Evolutionary conservation across 208 protist genomes (phyloP), one percentile per base, ranked within the genome.

Genomic region (Vickermania ingenoplastis): DNA sequence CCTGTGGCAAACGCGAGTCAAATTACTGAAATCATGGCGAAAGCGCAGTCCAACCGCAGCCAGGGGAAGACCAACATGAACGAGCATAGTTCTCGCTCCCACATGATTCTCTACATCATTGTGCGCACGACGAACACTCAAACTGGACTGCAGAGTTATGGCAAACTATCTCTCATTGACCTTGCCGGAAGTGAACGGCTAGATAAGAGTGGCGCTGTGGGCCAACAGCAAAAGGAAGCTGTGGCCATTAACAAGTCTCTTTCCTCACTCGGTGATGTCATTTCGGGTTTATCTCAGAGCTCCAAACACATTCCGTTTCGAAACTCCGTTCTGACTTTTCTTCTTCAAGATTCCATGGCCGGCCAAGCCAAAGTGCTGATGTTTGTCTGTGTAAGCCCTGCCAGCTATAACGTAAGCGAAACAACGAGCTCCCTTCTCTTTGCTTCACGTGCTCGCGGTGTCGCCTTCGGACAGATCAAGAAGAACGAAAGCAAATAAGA

Each of bases 341-440:
- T 97, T 25, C 74, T 98, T 22, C 82, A 94, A 61, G 86, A 94
- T 65, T 95, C 89, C 11, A 94, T 94, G 77, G 83, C 85, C n/a
- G 94, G 94, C 1, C 91, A 96, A 65, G 89, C 94, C 2, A 97
- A 97, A 69, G 93, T 97, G 53, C 81, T 98, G 31, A 95, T 98
- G 91, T 98, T 97, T 64, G 90, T 90, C 24, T 97, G 94, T 62
- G 88, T 97, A 29, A 95, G 86, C 31, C 95, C 95, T 13, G 89
- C 93, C 2, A 91, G 86, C 68, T 96, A 96, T 83, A 97, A 97
- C 71, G 63, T 69, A 31, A 90, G 77, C 61, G 93, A 97, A 71
- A 88, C 87, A 2, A 57, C 67, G 45, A 93, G 86, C 63, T 95
- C 93, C 2, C 77, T 96, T 26, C 71, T 87, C 58, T 97, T 96